These are phyloP conservation scores for Passiflora organensis DNA, from an alignment of 345 rosid species.

Conservation along the genomic window DNA sequence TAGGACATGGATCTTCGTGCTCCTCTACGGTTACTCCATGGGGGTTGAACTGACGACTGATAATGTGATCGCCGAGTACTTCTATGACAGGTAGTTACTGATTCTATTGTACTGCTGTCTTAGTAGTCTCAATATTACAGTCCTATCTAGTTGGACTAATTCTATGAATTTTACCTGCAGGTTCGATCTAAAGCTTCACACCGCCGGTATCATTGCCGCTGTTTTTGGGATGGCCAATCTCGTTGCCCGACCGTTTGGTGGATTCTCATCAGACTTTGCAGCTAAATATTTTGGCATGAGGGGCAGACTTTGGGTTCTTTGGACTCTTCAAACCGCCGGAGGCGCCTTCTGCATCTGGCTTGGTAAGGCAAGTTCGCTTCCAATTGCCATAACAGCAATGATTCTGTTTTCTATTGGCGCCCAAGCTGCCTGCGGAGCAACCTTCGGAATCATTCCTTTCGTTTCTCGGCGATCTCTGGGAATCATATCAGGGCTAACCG, in stretches of 20 bases:
- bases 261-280: constrained; percentile 56
- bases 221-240: constrained; percentile 79
- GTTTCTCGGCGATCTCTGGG: constrained; percentile 69
- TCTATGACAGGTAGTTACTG: constrained; percentile 74
- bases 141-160: not conserved
- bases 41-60: constrained; percentile 81
- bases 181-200: constrained; percentile 63
- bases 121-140: no score
- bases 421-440: constrained; percentile 88
- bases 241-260: constrained; percentile 76
- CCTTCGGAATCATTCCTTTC: constrained; percentile 72
- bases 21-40: constrained; percentile 83
- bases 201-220: constrained; percentile 74
- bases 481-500: constrained; percentile 66
- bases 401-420: constrained; percentile 70
- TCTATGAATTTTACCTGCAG: constrained; percentile 17
- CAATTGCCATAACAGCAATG: constrained; percentile 61
- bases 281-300: constrained; percentile 67
- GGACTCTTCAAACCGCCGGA: constrained; percentile 72
- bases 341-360: constrained; percentile 74
- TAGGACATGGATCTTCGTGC: constrained; percentile 84
- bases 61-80: constrained; percentile 77
- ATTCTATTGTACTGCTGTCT: no score
- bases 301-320: constrained; percentile 69
- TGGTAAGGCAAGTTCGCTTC: constrained; percentile 59